Percentiles rank a stretch among this genome's conserved stretches.
These are phyloP conservation scores for Fusarium sp. DNA, from an alignment of 2,329 filamentous ascomycete species.

Conservation along the genomic window DNA sequence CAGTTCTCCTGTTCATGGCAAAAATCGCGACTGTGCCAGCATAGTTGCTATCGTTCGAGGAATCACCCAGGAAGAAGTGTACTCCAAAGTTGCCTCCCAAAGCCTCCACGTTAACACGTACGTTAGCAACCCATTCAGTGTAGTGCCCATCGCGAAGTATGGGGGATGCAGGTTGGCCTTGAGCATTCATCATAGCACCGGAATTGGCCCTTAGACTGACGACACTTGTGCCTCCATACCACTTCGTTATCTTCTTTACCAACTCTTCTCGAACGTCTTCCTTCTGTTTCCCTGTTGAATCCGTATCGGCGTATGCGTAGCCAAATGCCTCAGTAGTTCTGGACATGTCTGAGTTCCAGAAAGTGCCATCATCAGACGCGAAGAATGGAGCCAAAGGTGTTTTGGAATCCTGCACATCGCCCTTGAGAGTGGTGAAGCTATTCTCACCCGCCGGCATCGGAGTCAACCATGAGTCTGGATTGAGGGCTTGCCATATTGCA, in stretches of 20 bases:
- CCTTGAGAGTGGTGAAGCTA: constrained; percentile 73
- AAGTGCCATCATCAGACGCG: constrained; percentile 67
- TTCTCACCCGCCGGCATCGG: constrained; percentile 68
- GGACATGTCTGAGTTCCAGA: constrained; percentile 77
- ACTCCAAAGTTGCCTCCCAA: constrained; percentile 73
- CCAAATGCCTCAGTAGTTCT: constrained; percentile 74
- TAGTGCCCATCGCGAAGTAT: constrained; percentile 62
- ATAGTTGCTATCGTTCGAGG: constrained; percentile 66
- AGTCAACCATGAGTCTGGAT: constrained; percentile 77
- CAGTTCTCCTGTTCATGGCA: constrained; percentile 57
- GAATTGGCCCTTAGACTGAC: constrained; percentile 37
- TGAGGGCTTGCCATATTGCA: constrained; percentile 82
- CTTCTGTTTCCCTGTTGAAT: constrained; percentile 43
- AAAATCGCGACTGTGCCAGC: constrained; percentile 75
- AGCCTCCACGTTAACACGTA: constrained; percentile 73
- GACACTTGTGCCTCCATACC: constrained; percentile 56
- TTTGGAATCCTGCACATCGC: constrained; percentile 67
- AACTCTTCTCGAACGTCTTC: constrained; percentile 53
- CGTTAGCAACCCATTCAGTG: constrained; percentile 78
- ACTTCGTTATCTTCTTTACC: constrained; percentile 67
- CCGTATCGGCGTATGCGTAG: constrained; percentile 81
- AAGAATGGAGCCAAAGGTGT: constrained; percentile 79
- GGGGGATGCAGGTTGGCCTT: constrained; percentile 43
- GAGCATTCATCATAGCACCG: constrained; percentile 11
- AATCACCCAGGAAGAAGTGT: constrained; percentile 76